Conservation (phyloP, 1,284 basidiomycete genomes). For the Papiliotrema laurentii region DNA sequence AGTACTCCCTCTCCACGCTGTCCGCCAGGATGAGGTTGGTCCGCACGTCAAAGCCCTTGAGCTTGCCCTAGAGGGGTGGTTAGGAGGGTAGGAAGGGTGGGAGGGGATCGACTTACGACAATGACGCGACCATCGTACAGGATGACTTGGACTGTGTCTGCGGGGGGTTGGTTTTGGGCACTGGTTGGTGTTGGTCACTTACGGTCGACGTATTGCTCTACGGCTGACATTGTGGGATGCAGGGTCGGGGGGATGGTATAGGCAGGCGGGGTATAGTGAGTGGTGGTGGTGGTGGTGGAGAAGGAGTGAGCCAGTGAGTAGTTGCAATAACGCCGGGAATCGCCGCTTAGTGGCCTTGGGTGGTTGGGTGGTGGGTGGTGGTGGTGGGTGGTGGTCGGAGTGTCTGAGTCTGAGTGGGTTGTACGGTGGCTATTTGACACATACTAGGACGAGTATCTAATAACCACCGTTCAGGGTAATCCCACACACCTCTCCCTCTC, state of each 20-base stretch:
- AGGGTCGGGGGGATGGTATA: too few species aligned
- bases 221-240: slow-evolving; percentile 34
- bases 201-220: slow-evolving; percentile 44
- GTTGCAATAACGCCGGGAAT: background rate
- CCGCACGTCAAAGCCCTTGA: slow-evolving; percentile 87
- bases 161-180: background rate
- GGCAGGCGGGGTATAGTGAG: background rate
- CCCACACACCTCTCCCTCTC: slow-evolving; percentile 2
- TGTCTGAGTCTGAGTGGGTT: too few species aligned
- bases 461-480: slow-evolving; percentile 1
- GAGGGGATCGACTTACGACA: slow-evolving; percentile 29
- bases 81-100: background rate
- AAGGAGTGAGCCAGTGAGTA: background rate
- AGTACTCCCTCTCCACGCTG: slow-evolving; percentile 85
- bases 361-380: background rate
- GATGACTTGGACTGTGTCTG: slow-evolving; percentile 48
- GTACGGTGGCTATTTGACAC: background rate
- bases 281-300: background rate
- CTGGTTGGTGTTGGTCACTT: slow-evolving; percentile 10
- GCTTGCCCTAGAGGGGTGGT: slow-evolving; percentile 60
- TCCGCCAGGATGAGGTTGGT: slow-evolving; percentile 89
- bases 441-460: background rate
- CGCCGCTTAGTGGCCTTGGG: background rate
- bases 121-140: slow-evolving; percentile 48
- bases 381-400: too few species aligned